Evolutionary conservation across 2,329 filamentous ascomycete species (phyloP).

Genomic region (Alternaria gaisen): DNA sequence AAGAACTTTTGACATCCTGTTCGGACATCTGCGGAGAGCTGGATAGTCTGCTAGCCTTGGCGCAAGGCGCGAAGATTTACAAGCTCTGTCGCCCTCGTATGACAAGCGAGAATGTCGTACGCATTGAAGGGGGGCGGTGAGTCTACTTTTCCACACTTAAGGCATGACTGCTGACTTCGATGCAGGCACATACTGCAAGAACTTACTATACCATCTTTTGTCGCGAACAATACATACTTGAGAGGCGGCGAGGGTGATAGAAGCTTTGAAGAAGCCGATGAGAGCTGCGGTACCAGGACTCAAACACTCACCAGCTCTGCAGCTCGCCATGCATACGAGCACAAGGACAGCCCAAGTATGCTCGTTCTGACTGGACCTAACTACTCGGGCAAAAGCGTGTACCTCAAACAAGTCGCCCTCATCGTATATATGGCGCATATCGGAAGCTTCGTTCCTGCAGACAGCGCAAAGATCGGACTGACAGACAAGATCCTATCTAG

Average conservation of each 20-base stretch:
- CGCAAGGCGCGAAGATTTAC: constrained; percentile 78
- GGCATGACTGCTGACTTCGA: background rate
- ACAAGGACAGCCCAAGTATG: constrained; percentile 65
- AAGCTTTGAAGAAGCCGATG: background rate
- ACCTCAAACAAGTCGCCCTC: constrained; percentile 89
- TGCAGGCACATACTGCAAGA: constrained; percentile 83
- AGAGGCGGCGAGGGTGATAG: constrained; percentile 61
- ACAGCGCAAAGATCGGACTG: constrained; percentile 77
- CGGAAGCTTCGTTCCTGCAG: constrained; percentile 87
- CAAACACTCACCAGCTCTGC: constrained; percentile 13
- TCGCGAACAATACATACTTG: constrained; percentile 82
- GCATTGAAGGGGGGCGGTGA: constrained; percentile 77
- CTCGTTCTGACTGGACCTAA: constrained; percentile 91
- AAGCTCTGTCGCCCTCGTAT: constrained; percentile 75
- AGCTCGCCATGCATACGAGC: constrained; percentile 9
- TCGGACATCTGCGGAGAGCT: constrained; percentile 87
- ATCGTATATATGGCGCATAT: constrained; percentile 93
- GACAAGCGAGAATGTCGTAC: constrained; percentile 73
- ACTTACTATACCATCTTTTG: constrained; percentile 78
- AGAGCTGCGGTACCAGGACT: background rate
- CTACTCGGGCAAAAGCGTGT: constrained; percentile 95
- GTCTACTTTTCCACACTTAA: constrained; percentile 8
- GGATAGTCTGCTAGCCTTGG: constrained; percentile 83
- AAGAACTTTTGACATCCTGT: constrained; percentile 70
- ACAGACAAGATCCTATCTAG: constrained; percentile 93